Base-by-base conservation (phyloP, 2,329 filamentous ascomycete genomes). In the Hirsutella minnesotensis region DNA sequence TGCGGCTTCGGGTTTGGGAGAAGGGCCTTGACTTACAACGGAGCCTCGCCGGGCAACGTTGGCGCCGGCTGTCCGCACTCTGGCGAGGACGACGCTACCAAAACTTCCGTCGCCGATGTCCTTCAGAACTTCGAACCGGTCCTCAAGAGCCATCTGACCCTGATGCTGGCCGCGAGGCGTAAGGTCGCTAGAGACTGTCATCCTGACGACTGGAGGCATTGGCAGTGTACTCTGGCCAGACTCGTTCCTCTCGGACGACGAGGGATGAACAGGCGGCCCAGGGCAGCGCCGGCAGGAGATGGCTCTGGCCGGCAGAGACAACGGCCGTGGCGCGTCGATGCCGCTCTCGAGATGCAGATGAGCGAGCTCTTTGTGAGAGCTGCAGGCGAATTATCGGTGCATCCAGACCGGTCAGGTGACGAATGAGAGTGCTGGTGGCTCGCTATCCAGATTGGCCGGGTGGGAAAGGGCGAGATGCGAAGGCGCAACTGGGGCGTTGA, bases 61-160 rank as follows among this genome's bases (percentile, higher is more conserved):
- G 54, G 89, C 82, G 58, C 92, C 92, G 49, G 89, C 90, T 52
- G 84, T 88, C 57, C 92, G 81, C 51, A 95, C 89, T 62, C 92
- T 80, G 53, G 90, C 92, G 49, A 98, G 74, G 46, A 86, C 84
- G 50, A 98, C 92, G 59, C 88, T 96, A 46, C 92, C 92, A 61
- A 98, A 98, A 68, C 92, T 96, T 53, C 92, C 92, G 78, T 98
- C 92, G 40, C 92, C 92, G 61, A 98, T 94, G 58, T 98, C 92
- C 67, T 96, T 98, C 60, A 98, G 70, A 43, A 98, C 81, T 65
- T 98, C 90, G 61, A 95, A 98, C 53, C 89, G 81, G 60, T 98
- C 92, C 61, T 95, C 89, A 42, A 98, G 78, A 42, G 79, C 75
- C 66, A 81, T 56, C 66, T 73, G 56, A 61, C 70, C 68, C 44